Base-by-base conservation (phyloP, 352 stramenopile genomes). In the Globisporangium echinulatum region DNA sequence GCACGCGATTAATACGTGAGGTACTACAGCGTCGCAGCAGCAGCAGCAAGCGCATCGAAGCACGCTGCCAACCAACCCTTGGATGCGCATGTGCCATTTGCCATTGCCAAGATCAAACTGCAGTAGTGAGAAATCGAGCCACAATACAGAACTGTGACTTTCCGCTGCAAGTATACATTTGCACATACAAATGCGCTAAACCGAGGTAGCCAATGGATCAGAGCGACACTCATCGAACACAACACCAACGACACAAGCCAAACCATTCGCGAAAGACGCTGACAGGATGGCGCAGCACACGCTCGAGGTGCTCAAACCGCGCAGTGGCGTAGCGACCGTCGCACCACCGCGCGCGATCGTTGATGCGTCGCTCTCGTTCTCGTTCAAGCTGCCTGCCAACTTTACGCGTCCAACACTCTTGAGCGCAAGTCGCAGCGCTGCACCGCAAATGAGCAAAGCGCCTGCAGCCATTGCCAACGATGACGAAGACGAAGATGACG, bases 331-430 rank as follows among this genome's bases (percentile, higher is more conserved):
- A 13, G 37, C 54, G 37, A 25, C 17, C 50, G 56, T 49, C 46
- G 61, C 36, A 0, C 43, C 63, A 8, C 69, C 62, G 43, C 70
- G 64, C 52, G 70, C 83, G 40, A 38, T 80, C 14, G 49, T 66
- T 0, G 56, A 81, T 52, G 52, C 74, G 0, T 83, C 72, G 36
- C 72, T 86, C 74, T 81, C 76, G 25, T 61, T 82, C 48, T 70
- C 61, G 11, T 81, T 84, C 55, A 67, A 70, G 17, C 37, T 86
- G 3, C 76, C 76, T 47, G 42, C 65, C 0, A 71, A 62, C 33
- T 77, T 63, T 51, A 40, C 63, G 46, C 58, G 48, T 46, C 49
- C 60, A 14, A 17, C 14, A 11, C 5, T 38, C 37, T 50, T n/a
- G 6, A 50, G 14, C 11, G 46, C 15, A 8, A 17, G 40, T 13